Conservation (phyloP, 2,329 filamentous ascomycete genomes). For the Phaeosphaeriaceae sp. region DNA sequence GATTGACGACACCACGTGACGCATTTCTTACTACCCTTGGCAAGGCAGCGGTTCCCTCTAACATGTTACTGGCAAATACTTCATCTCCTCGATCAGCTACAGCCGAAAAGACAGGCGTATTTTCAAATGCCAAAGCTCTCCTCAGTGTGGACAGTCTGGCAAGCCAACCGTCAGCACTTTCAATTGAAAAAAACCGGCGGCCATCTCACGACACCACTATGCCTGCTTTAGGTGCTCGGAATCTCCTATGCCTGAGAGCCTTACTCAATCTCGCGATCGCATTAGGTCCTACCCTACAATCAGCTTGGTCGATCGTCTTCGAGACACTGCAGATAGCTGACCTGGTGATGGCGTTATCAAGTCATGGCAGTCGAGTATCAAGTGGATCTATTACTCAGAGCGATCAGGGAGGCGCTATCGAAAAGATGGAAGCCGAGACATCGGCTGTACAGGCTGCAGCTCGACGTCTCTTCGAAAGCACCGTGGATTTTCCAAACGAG, state of each 20-base stretch:
- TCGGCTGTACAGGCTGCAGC: constrained; percentile 88
- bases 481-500: constrained; percentile 83
- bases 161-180: constrained; percentile 60
- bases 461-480: constrained; percentile 86
- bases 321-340: constrained; percentile 94
- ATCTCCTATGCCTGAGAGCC: constrained; percentile 86
- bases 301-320: constrained; percentile 88
- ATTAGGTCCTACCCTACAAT: constrained; percentile 82
- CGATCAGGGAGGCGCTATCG: constrained; percentile 33
- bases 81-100: constrained; percentile 48
- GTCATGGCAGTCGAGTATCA: constrained; percentile 16
- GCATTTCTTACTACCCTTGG: constrained; percentile 93
- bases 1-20: constrained; percentile 85
- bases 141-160: constrained; percentile 76
- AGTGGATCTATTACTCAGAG: constrained; percentile 9
- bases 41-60: constrained; percentile 89
- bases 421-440: constrained; percentile 73
- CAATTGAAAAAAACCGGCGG: constrained; percentile 65
- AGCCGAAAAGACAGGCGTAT: constrained; percentile 63
- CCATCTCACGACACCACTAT: constrained; percentile 57
- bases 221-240: constrained; percentile 77
- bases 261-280: constrained; percentile 96
- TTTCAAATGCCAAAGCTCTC: constrained; percentile 73
- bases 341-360: constrained; percentile 70
- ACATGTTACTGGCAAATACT: constrained; percentile 58